A percentile compares a stretch with the other conserved stretches of the same genome.
Conservation (phyloP, 768 basidiomycete species). For the Amanita muscaria region DNA sequence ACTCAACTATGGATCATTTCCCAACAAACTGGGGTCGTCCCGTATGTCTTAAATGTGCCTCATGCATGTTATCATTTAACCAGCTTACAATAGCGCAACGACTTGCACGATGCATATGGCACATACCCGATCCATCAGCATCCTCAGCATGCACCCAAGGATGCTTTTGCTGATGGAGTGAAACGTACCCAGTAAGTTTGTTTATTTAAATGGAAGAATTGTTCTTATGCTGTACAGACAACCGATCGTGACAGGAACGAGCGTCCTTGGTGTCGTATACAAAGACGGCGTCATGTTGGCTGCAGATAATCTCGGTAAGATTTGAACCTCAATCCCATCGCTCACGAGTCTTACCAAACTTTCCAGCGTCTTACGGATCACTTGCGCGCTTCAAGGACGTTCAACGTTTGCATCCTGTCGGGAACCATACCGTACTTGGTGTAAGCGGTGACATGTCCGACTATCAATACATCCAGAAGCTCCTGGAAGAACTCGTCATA, state of each 20-base stretch:
- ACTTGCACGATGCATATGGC: constrained; percentile 64
- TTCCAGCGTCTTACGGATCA: constrained; percentile 87
- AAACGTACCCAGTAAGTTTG: constrained; percentile 73
- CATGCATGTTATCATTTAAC: background rate
- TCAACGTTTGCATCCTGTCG: constrained; percentile 79
- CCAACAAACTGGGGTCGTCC: constrained; percentile 80
- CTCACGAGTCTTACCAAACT: background rate
- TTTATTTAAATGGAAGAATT: background rate
- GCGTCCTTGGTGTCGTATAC: constrained; percentile 88
- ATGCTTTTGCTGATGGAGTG: constrained; percentile 55
- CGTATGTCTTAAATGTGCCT: constrained; percentile 30
- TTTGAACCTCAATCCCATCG: background rate
- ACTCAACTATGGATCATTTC: constrained; percentile 68
- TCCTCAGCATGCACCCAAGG: constrained; percentile 38
- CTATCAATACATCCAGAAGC: constrained; percentile 83
- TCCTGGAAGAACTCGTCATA: constrained; percentile 69
- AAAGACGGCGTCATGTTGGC: constrained; percentile 98
- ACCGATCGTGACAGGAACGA: constrained; percentile 96
- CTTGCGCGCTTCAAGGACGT: constrained; percentile 95
- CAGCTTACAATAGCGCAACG: constrained; percentile 46
- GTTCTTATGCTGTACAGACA: constrained; percentile 38
- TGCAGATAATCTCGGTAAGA: constrained; percentile 89
- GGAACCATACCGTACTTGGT: constrained; percentile 78
- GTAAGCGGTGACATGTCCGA: constrained; percentile 97
- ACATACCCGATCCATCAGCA: constrained; percentile 70